These are phyloP conservation scores for Ziziphus jujuba DNA, from an alignment of 306 rosid genomes.

Conservation along the genomic window DNA sequence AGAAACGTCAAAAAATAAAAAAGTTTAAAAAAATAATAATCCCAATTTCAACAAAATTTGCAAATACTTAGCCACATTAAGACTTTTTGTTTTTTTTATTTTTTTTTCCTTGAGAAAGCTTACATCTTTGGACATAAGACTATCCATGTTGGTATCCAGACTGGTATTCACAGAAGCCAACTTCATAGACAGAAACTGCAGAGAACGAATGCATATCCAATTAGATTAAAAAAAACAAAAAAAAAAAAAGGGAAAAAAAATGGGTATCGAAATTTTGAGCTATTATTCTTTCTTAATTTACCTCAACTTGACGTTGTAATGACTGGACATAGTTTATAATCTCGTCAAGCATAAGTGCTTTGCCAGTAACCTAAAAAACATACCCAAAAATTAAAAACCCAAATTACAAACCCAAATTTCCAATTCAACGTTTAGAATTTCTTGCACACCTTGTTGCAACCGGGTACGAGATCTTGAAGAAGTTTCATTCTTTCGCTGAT, in stretches of 20 bases:
- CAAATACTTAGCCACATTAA: conserved; percentile 21
- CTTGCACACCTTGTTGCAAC: conserved; percentile 78
- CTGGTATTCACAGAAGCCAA: conserved; percentile 83
- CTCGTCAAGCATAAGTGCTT: conserved; percentile 97
- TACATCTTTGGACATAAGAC: conserved; percentile 78
- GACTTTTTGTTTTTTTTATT: too few species aligned
- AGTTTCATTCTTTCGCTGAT: conserved; percentile 97
- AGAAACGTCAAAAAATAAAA: conserved; percentile 2
- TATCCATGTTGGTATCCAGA: conserved; percentile 69
- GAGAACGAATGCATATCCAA: background rate
- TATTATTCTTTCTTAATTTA: conserved; percentile 21
- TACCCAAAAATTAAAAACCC: conserved; percentile 5
- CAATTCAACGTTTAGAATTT: background rate
- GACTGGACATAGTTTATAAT: conserved; percentile 98
- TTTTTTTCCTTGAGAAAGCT: conserved; percentile 30
- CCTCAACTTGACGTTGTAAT: conserved; percentile 97
- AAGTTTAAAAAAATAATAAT: conserved; percentile 20
- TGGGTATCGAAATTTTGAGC: conserved; percentile 18
- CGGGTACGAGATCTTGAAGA: conserved; percentile 96
- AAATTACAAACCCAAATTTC: too few species aligned
- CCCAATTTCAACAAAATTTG: conserved; percentile 23
- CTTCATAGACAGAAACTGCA: conserved; percentile 95
- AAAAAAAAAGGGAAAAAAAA: conserved; percentile 27
- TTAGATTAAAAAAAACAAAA: background rate
- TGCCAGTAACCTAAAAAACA: conserved; percentile 74